phyloP scores from a whole-genome alignment of 2,329 filamentous ascomycete genomes.

The Paraconiothyrium sp. region DNA sequence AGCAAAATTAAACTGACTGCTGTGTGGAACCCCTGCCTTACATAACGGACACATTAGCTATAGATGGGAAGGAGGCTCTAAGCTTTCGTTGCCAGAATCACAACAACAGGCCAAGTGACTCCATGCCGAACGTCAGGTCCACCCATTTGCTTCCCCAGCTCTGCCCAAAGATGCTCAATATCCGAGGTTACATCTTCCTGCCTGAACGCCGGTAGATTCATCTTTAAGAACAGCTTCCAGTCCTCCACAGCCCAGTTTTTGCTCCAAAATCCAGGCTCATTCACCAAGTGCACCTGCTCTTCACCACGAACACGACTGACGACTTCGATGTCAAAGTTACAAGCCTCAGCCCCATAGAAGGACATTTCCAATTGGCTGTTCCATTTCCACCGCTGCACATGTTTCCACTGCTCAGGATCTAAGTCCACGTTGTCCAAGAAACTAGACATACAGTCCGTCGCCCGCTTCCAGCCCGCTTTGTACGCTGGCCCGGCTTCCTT shows the following conservation, averaged over 20 bases:
- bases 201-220: background rate
- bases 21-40: background rate
- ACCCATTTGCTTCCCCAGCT: constrained; percentile 2
- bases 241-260: constrained; percentile 1
- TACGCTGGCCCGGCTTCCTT: background rate
- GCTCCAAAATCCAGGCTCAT: background rate
- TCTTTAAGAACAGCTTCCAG: constrained; percentile 5
- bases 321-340: background rate
- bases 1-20: background rate
- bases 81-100: constrained; percentile 1
- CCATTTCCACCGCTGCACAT: constrained; percentile 10
- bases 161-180: background rate
- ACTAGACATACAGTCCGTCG: background rate
- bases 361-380: background rate
- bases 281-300: background rate
- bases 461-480: constrained; percentile 2
- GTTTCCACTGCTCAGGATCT: background rate
- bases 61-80: background rate
- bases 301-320: background rate
- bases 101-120: constrained; percentile 1
- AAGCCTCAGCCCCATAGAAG: background rate
- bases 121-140: background rate
- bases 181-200: background rate
- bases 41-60: background rate
- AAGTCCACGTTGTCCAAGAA: constrained; percentile 4